phyloP scores from a whole-genome alignment of 2,329 filamentous ascomycete genomes.

The Hypoxylon sp. region DNA sequence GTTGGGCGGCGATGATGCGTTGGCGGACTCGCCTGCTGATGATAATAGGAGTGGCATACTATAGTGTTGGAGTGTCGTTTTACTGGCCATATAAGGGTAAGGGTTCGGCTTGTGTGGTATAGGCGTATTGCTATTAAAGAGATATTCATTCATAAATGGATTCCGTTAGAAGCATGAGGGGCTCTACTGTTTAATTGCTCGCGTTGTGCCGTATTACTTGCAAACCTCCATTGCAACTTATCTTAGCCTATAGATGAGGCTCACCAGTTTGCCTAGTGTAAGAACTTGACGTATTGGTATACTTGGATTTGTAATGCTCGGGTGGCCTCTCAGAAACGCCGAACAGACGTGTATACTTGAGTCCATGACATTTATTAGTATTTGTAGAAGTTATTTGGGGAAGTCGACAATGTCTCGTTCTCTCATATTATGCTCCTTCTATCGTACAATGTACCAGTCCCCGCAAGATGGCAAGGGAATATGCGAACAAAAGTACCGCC shows the following conservation, averaged over 20 bases:
- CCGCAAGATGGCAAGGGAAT: constrained; percentile 1
- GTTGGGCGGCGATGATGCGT: constrained; percentile 33
- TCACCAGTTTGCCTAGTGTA: neutral
- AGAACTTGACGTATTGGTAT: neutral
- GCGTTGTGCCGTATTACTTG: neutral
- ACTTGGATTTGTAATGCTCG: too few species aligned
- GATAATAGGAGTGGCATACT: constrained; percentile 49
- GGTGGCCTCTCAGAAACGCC: too few species aligned
- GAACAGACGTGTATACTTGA: neutral
- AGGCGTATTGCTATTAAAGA: constrained; percentile 7
- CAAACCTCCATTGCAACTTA: neutral
- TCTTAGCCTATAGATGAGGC: neutral
- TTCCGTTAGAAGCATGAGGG: too few species aligned
- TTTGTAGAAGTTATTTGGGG: neutral
- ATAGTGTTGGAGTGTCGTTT: constrained; percentile 17
- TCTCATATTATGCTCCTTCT: neutral
- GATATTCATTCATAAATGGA: neutral
- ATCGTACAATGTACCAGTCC: constrained; percentile 8
- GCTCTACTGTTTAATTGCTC: too few species aligned
- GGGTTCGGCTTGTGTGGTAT: constrained; percentile 3
- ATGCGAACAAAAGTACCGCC: constrained; percentile 12
- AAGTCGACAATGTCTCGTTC: neutral
- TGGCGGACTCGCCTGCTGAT: constrained; percentile 29
- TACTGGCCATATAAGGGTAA: neutral
- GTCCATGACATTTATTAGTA: too few species aligned